These are phyloP conservation scores for Sugiyamaella sp. DNA, from an alignment of 1,139 yeast species.

Conservation along the genomic window DNA sequence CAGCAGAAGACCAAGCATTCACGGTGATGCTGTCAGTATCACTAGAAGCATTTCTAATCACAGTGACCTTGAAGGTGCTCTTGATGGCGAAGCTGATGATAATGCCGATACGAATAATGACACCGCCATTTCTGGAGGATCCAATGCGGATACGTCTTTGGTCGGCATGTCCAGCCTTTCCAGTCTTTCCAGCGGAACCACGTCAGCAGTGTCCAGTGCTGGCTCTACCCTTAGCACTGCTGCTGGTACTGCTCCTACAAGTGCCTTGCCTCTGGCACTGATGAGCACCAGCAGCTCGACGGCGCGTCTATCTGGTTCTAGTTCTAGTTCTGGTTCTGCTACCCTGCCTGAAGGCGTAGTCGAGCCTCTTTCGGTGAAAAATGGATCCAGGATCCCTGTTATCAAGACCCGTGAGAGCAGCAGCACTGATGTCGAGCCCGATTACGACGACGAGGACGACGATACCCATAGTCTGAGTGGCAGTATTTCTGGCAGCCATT, in stretches of 20 bases:
- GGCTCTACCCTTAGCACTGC: background rate
- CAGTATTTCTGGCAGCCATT: conserved; percentile 8
- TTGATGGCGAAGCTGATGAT: background rate
- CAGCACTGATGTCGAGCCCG: conserved; percentile 30
- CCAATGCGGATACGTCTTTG: background rate
- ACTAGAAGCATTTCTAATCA: background rate
- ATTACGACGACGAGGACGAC: conserved; percentile 31
- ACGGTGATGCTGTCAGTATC: background rate
- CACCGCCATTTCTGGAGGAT: background rate
- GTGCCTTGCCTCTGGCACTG: background rate
- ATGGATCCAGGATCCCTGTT: conserved; percentile 14
- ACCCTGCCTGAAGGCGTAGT: conserved; percentile 15
- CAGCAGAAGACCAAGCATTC: too few species aligned
- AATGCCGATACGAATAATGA: background rate
- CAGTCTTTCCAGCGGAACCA: conserved; percentile 1
- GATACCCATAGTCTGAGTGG: conserved; percentile 16
- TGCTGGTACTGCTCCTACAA: background rate
- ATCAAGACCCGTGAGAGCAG: conserved; percentile 23
- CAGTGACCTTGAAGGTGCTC: background rate
- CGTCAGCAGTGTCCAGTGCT: background rate
- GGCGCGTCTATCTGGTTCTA: background rate
- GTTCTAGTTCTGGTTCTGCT: background rate
- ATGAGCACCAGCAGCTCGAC: background rate
- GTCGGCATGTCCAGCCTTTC: background rate
- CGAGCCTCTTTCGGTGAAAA: conserved; percentile 19